Conservation (phyloP, 2,329 filamentous ascomycete genomes). For the Beauveria sp. region DNA sequence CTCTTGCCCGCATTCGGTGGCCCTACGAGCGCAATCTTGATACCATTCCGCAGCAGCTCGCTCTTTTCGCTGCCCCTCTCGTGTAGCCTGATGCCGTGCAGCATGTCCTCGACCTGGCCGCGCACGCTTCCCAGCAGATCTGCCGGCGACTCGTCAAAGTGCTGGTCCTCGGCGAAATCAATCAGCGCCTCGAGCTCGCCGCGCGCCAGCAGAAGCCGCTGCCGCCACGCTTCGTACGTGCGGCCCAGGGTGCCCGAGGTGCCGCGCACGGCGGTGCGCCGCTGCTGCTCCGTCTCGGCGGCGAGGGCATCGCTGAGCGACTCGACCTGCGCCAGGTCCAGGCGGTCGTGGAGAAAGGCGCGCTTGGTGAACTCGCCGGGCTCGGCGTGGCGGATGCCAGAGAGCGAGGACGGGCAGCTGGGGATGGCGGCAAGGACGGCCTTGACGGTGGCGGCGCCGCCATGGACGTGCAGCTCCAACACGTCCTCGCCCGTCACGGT, state of each 20-base stretch:
- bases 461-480: constrained; percentile 90
- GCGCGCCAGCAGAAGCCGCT: constrained; percentile 67
- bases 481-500: constrained; percentile 91
- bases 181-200: constrained; percentile 93
- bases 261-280: constrained; percentile 74
- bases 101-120: constrained; percentile 52
- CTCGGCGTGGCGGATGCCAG: constrained; percentile 73
- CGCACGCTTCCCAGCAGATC: constrained; percentile 65
- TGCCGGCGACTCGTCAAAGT: constrained; percentile 81
- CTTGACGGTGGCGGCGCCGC: constrained; percentile 79
- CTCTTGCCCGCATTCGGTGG: constrained; percentile 95
- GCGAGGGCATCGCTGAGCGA: constrained; percentile 54
- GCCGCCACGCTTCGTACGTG: constrained; percentile 78
- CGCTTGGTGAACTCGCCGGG: constrained; percentile 92
- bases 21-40: constrained; percentile 77
- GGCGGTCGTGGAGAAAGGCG: constrained; percentile 77
- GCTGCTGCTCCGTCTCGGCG: constrained; percentile 85
- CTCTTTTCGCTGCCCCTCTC: constrained; percentile 71
- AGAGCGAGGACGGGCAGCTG: constrained; percentile 26
- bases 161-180: constrained; percentile 94
- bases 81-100: constrained; percentile 58
- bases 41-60: constrained; percentile 77
- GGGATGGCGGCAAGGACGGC: constrained; percentile 76
- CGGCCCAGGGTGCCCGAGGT: constrained; percentile 61
- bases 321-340: constrained; percentile 80